Percentiles rank a stretch among this genome's conserved stretches.
These are phyloP conservation scores for Castanopsis chinensis DNA, from an alignment of 306 rosid species.

Conservation along the genomic window DNA sequence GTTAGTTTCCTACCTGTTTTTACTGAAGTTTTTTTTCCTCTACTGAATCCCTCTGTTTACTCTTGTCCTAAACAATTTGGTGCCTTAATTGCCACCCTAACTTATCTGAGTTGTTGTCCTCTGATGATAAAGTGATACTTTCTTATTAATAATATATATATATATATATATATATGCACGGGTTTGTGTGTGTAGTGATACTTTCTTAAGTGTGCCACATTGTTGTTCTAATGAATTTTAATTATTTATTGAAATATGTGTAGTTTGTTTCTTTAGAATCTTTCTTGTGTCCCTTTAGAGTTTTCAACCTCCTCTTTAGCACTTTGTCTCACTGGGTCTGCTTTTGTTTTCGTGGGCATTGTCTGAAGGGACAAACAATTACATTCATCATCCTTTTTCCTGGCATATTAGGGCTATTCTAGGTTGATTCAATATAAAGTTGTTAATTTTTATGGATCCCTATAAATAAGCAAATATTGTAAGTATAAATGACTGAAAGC, in stretches of 20 bases:
- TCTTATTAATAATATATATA: too few relatives aligned
- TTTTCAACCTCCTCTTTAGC: not conserved
- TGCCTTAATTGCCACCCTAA: not conserved
- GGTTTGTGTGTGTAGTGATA: too few relatives aligned
- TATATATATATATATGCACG: too few relatives aligned
- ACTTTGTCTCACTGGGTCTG: not conserved
- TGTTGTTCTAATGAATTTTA: not conserved
- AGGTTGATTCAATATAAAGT: not conserved
- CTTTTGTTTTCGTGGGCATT: not conserved
- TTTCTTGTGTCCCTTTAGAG: not conserved
- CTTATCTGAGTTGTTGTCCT: not conserved
- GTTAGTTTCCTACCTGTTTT: conserved; percentile 49
- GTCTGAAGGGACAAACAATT: not conserved
- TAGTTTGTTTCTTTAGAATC: too few relatives aligned
- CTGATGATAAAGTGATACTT: not conserved
- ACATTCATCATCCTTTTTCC: not conserved
- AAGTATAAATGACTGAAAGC: not conserved
- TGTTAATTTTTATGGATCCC: not conserved
- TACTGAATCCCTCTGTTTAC: not conserved
- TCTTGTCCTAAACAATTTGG: not conserved
- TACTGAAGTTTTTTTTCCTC: conserved; percentile 11
- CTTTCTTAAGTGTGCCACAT: not conserved
- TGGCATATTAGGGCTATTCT: not conserved
- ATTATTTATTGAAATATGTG: not conserved
- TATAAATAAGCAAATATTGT: not conserved